Evolutionary conservation across 2,329 filamentous ascomycete genomes (phyloP).

Genomic region (Furcasterigmium sp.): DNA sequence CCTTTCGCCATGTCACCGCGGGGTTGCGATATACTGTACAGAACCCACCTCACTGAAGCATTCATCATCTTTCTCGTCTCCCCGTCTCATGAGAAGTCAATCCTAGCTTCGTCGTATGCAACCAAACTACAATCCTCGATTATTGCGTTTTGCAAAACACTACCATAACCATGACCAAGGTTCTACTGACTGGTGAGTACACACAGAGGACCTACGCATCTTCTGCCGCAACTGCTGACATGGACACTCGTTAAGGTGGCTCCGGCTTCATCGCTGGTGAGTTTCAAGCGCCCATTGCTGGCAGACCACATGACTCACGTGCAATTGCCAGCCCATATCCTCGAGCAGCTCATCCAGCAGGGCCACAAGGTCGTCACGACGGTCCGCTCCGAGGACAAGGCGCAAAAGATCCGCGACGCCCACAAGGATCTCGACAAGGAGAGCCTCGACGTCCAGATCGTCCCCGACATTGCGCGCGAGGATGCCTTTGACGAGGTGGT

Average conservation of each 20-base stretch:
- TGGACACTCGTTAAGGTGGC: conserved; percentile 29
- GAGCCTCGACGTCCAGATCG: conserved; percentile 51
- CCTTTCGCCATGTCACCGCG: too few relatives aligned
- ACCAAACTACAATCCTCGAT: too few relatives aligned
- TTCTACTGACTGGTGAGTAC: conserved; percentile 40
- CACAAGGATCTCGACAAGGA: conserved; percentile 36
- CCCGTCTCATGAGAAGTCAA: too few relatives aligned
- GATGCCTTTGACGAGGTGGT: conserved; percentile 67
- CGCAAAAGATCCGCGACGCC: conserved; percentile 42
- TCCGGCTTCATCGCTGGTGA: conserved; percentile 47
- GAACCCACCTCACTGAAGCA: too few relatives aligned
- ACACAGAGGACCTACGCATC: too few relatives aligned
- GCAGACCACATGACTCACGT: neutral
- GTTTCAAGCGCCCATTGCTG: conserved; percentile 9
- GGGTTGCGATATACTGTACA: too few relatives aligned
- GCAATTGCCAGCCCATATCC: conserved; percentile 39
- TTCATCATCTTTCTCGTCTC: too few relatives aligned
- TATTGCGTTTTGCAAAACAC: too few relatives aligned
- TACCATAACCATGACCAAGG: conserved; percentile 44
- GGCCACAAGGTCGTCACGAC: conserved; percentile 51
- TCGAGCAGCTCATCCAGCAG: conserved; percentile 46
- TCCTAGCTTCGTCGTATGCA: too few relatives aligned
- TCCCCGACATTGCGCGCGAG: conserved; percentile 70
- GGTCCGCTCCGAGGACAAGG: conserved; percentile 49
- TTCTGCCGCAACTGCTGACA: too few relatives aligned